Evolutionary conservation across 305 asterid genomes (phyloP).

Genomic region (Fraxinus dipetala): DNA sequence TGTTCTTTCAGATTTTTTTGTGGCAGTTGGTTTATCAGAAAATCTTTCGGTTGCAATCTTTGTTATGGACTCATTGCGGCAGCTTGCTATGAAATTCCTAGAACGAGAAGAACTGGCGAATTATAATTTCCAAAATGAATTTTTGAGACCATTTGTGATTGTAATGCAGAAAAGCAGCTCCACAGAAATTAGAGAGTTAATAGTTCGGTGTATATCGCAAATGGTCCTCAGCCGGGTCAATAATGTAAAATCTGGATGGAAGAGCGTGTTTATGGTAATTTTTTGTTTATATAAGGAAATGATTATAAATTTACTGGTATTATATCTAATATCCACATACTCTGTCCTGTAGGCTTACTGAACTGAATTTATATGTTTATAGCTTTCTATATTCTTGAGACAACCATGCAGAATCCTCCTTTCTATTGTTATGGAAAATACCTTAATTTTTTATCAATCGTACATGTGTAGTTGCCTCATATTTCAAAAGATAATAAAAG

Average conservation of each 20-base stretch:
- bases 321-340: not conserved
- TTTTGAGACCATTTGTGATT: slow-evolving; percentile 87
- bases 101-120: slow-evolving; percentile 98
- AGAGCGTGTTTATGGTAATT: slow-evolving; percentile 94
- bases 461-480: not conserved
- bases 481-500: not conserved
- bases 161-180: slow-evolving; percentile 93
- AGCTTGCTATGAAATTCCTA: slow-evolving; percentile 93
- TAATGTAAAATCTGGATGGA: slow-evolving; percentile 98
- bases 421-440: not conserved
- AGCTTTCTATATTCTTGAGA: not conserved
- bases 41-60: slow-evolving; percentile 95
- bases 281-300: slow-evolving; percentile 1
- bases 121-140: slow-evolving; percentile 93
- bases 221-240: slow-evolving; percentile 98
- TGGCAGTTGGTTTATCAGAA: slow-evolving; percentile 93
- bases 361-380: not conserved
- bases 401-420: not conserved
- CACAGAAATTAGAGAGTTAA: slow-evolving; percentile 88
- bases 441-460: not conserved
- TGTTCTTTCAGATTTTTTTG: slow-evolving; percentile 92
- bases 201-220: slow-evolving; percentile 94
- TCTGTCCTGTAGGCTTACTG: not conserved
- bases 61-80: slow-evolving; percentile 97
- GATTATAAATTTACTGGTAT: not conserved